Conservation (phyloP, 2,329 filamentous ascomycete species). For the Ophiostoma sp. region DNA sequence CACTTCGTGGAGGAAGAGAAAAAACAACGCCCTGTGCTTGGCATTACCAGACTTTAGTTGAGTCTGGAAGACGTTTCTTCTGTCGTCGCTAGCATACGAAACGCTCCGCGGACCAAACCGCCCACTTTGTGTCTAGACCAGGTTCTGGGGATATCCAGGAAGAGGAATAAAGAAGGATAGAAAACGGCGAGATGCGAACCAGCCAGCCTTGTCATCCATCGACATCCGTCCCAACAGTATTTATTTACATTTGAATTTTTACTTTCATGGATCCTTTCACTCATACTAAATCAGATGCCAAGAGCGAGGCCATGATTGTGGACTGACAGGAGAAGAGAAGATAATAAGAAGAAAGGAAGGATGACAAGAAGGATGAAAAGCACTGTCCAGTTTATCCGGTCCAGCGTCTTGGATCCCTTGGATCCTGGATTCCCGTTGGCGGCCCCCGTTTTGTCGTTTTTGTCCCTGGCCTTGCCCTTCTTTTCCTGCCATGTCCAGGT, state of each 20-base stretch:
- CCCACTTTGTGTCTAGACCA: neutral
- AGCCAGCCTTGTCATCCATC: neutral
- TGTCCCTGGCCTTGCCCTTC: neutral
- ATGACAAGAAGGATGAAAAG: neutral
- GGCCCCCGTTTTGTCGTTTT: neutral
- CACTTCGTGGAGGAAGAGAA: neutral
- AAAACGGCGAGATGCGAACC: neutral
- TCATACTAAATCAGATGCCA: too few species aligned
- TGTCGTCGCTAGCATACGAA: neutral
- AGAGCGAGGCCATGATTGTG: neutral
- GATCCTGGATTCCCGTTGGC: neutral
- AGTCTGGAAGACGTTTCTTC: neutral
- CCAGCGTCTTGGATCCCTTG: conserved; percentile 16
- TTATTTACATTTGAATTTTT: neutral
- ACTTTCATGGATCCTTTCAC: neutral
- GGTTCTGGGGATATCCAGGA: neutral
- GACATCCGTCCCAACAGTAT: too few species aligned
- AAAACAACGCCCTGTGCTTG: neutral
- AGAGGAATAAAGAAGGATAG: neutral
- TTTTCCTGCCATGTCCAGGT: neutral
- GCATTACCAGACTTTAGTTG: neutral
- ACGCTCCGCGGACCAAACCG: conserved; percentile 13
- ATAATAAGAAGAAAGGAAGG: neutral
- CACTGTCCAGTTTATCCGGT: neutral
- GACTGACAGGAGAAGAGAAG: neutral